phyloP scores from a whole-genome alignment of 805 yeast species.

The Cyberlindnera subsufficiens region DNA sequence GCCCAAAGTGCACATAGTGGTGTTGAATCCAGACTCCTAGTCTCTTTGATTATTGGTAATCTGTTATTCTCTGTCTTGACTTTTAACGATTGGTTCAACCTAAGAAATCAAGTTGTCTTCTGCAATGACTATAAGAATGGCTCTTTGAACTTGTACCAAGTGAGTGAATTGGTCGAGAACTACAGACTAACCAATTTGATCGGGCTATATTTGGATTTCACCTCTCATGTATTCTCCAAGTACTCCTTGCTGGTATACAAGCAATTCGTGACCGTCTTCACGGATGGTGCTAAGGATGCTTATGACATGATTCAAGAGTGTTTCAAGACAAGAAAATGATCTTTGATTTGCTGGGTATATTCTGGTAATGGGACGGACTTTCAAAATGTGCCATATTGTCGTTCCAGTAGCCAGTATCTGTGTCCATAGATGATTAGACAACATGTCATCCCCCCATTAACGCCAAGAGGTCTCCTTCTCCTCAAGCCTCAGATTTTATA shows the following conservation, averaged over 20 bases:
- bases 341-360: background rate
- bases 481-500: no score
- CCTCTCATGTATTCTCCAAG: background rate
- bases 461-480: no score
- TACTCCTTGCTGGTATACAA: constrained; percentile 13
- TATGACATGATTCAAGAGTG: background rate
- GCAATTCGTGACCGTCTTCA: constrained; percentile 12
- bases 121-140: constrained; percentile 26
- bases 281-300: constrained; percentile 5
- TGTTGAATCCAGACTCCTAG: constrained; percentile 20
- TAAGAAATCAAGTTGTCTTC: constrained; percentile 17
- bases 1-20: constrained; percentile 5
- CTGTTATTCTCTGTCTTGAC: constrained; percentile 9
- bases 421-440: no score
- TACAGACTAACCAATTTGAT: constrained; percentile 13
- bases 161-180: constrained; percentile 17
- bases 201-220: background rate
- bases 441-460: no score
- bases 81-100: constrained; percentile 22
- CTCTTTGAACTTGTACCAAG: constrained; percentile 17
- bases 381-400: no score
- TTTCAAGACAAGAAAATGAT: background rate
- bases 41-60: constrained; percentile 18
- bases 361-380: background rate
- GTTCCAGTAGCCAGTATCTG: no score